Evolutionary conservation across 2,329 filamentous ascomycete species (phyloP).

Genomic region (Fusarium incarnatum): DNA sequence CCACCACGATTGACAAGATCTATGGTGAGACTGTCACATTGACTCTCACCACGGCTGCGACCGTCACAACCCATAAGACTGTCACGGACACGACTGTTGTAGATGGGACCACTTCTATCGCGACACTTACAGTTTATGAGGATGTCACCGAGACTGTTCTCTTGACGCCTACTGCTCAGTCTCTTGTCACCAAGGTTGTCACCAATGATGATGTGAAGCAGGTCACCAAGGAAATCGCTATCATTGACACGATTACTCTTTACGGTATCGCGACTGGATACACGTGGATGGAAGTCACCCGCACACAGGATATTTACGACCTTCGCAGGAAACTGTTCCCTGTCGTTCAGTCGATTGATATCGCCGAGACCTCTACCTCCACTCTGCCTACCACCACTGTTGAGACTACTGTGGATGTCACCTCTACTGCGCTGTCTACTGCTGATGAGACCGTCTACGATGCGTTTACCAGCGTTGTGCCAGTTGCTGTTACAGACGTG

Average conservation of each 20-base stretch:
- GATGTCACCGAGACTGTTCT: conserved; percentile 14
- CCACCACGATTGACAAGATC: conserved; percentile 7
- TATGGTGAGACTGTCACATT: conserved; percentile 10
- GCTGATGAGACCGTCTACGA: conserved; percentile 5
- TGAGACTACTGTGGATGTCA: conserved; percentile 12
- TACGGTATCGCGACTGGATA: conserved; percentile 6
- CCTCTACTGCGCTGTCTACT: conserved; percentile 13
- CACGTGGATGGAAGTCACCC: conserved; percentile 6
- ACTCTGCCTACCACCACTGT: conserved; percentile 9
- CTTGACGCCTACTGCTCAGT: conserved; percentile 3
- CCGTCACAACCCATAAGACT: conserved; percentile 1
- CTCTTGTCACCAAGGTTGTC: background rate
- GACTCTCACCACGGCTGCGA: background rate
- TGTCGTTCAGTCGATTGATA: background rate
- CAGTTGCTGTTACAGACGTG: conserved; percentile 13
- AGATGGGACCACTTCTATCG: background rate
- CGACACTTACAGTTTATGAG: conserved; percentile 1
- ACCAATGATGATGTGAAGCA: conserved; percentile 6
- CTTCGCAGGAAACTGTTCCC: conserved; percentile 2
- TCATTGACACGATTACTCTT: conserved; percentile 6
- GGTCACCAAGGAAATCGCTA: background rate
- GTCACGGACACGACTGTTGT: conserved; percentile 3
- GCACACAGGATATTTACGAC: conserved; percentile 5
- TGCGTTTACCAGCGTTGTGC: background rate
- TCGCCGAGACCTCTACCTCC: background rate